phyloP scores from a whole-genome alignment of 225 moss, liverwort and hornwort species.

The Marchantia paleacea region DNA sequence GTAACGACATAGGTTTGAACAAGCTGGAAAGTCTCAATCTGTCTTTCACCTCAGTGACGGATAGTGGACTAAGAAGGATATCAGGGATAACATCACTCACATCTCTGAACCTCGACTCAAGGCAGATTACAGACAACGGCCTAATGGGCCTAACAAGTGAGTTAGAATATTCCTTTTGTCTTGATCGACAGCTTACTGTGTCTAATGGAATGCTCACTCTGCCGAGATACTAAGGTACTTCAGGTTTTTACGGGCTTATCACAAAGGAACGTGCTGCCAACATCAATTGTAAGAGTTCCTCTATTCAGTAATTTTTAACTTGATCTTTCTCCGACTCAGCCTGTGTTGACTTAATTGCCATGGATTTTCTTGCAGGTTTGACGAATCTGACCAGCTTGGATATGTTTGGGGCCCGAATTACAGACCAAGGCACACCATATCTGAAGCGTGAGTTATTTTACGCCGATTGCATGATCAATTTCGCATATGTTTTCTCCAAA shows the following conservation, averaged over 20 bases:
- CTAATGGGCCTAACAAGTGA: conserved; percentile 67
- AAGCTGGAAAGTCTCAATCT: conserved; percentile 82
- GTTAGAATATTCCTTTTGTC: neutral
- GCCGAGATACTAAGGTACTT: no score
- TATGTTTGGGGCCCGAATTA: conserved; percentile 87
- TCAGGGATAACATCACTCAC: conserved; percentile 75
- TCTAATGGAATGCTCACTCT: no score
- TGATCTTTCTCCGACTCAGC: no score
- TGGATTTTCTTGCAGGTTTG: conserved; percentile 47
- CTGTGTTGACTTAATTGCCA: neutral
- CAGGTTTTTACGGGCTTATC: neutral
- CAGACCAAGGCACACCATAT: conserved; percentile 68
- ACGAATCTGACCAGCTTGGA: conserved; percentile 77
- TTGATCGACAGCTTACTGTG: no score
- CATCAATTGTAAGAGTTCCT: neutral
- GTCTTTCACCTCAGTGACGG: conserved; percentile 68
- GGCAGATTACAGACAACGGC: conserved; percentile 80
- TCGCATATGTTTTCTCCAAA: no score
- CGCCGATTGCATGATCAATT: no score
- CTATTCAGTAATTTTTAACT: no score
- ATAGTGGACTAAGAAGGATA: conserved; percentile 68
- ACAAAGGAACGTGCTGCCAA: neutral
- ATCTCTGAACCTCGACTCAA: conserved; percentile 85
- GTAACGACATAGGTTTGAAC: conserved; percentile 50
- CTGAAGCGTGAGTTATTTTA: conserved; percentile 52